Percentiles rank a stretch among this genome's conserved stretches.
Evolutionary conservation across 2,329 filamentous ascomycete species (phyloP).

Genomic region (Alternaria sp.): DNA sequence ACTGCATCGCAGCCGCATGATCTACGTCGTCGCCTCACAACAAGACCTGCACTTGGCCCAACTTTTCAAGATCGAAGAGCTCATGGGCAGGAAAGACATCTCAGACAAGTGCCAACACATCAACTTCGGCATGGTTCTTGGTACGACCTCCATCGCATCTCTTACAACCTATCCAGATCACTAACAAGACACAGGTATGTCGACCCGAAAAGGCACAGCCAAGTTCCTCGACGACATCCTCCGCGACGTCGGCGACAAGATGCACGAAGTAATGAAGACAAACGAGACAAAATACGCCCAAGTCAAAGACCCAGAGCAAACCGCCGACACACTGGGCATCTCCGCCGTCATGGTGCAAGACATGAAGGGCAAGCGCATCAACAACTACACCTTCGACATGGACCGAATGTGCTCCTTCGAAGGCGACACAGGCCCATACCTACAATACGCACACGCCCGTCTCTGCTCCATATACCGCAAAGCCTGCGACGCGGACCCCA

Average conservation of each 20-base stretch:
- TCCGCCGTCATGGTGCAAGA: conserved; percentile 98
- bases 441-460: conserved; percentile 73
- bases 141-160: conserved; percentile 25
- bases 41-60: conserved; percentile 70
- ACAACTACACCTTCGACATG: conserved; percentile 77
- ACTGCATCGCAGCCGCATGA: conserved; percentile 59
- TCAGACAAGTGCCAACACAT: conserved; percentile 67
- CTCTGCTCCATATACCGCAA: conserved; percentile 57
- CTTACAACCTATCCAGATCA: background rate
- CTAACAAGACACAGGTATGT: conserved; percentile 54
- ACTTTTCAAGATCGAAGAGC: conserved; percentile 69
- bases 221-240: conserved; percentile 59
- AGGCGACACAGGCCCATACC: conserved; percentile 83
- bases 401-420: conserved; percentile 84
- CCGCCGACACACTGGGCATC: conserved; percentile 89
- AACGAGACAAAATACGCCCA: conserved; percentile 91
- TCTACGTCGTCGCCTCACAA: conserved; percentile 70
- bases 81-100: conserved; percentile 67
- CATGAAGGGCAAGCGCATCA: conserved; percentile 88
- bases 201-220: conserved; percentile 67
- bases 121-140: conserved; percentile 71
- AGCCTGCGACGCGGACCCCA: conserved; percentile 56
- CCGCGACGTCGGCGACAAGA: conserved; percentile 78
- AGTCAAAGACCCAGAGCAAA: conserved; percentile 80
- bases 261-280: conserved; percentile 96